Evolutionary conservation across 768 basidiomycete genomes (phyloP).

Genomic region (Russula sp.): DNA sequence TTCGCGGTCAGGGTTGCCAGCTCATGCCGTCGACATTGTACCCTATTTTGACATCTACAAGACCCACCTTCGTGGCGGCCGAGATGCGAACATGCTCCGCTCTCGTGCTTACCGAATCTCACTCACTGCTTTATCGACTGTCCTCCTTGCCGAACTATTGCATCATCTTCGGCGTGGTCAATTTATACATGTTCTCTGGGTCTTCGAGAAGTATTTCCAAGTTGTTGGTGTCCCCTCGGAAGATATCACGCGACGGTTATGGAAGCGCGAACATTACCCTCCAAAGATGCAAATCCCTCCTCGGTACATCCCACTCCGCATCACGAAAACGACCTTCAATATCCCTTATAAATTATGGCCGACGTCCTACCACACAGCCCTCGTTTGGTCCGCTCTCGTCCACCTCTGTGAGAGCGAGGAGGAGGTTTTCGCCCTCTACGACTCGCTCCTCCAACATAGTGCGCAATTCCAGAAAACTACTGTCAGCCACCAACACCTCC

Average conservation of each 20-base stretch:
- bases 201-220: slow-evolving; percentile 53
- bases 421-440: slow-evolving; percentile 44
- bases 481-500: neutral
- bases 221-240: slow-evolving; percentile 50
- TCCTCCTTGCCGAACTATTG: slow-evolving; percentile 34
- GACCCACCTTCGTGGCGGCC: slow-evolving; percentile 6
- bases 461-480: neutral
- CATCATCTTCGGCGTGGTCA: slow-evolving; percentile 27
- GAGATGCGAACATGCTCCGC: slow-evolving; percentile 12
- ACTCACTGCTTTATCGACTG: neutral
- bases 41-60: slow-evolving; percentile 29
- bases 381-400: slow-evolving; percentile 40
- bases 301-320: slow-evolving; percentile 36
- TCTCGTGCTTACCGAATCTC: slow-evolving; percentile 19
- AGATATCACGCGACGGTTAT: slow-evolving; percentile 8
- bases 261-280: slow-evolving; percentile 14
- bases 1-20: neutral
- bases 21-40: slow-evolving; percentile 16
- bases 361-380: slow-evolving; percentile 36
- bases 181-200: slow-evolving; percentile 28
- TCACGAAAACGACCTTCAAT: slow-evolving; percentile 30
- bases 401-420: slow-evolving; percentile 27
- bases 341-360: slow-evolving; percentile 37
- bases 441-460: slow-evolving; percentile 37
- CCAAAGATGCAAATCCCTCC: neutral